Evolutionary conservation across 2,329 filamentous ascomycete genomes (phyloP).

Genomic region (Pestalotiopsis sp.): DNA sequence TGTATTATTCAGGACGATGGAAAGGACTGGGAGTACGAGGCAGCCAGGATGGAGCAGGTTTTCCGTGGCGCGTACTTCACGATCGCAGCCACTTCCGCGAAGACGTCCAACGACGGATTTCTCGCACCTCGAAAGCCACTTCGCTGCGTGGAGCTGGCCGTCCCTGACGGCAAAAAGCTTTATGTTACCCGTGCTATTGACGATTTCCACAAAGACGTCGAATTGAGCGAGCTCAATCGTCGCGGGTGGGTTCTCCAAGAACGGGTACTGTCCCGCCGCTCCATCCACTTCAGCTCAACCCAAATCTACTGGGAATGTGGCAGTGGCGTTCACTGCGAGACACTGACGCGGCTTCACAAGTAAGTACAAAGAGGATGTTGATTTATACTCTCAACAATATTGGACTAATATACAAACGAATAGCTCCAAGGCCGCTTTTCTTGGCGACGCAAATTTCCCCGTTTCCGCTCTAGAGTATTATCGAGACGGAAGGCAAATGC

Average conservation of each 20-base stretch:
- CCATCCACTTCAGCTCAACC: not conserved
- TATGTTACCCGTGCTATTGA: no score
- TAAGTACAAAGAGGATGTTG: no score
- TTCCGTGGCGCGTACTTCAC: not conserved
- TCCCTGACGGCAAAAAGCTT: no score
- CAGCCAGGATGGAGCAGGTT: not conserved
- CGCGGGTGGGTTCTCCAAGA: constrained; percentile 1
- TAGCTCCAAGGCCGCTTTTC: no score
- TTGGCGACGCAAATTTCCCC: no score
- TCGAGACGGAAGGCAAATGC: no score
- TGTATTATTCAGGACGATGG: not conserved
- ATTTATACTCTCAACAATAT: no score
- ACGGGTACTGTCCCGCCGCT: not conserved
- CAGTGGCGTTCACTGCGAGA: constrained; percentile 9
- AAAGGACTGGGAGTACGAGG: not conserved
- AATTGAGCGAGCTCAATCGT: not conserved
- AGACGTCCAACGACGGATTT: not conserved
- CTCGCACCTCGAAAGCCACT: not conserved
- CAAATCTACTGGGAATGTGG: not conserved
- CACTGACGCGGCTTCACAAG: constrained; percentile 2
- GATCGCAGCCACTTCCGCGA: not conserved
- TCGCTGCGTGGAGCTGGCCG: not conserved
- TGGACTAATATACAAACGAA: no score
- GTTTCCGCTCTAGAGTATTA: no score
- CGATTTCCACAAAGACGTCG: not conserved